Evolutionary conservation across 1,139 yeast genomes (phyloP).

Genomic region (Geotrichum phurueaensis): DNA sequence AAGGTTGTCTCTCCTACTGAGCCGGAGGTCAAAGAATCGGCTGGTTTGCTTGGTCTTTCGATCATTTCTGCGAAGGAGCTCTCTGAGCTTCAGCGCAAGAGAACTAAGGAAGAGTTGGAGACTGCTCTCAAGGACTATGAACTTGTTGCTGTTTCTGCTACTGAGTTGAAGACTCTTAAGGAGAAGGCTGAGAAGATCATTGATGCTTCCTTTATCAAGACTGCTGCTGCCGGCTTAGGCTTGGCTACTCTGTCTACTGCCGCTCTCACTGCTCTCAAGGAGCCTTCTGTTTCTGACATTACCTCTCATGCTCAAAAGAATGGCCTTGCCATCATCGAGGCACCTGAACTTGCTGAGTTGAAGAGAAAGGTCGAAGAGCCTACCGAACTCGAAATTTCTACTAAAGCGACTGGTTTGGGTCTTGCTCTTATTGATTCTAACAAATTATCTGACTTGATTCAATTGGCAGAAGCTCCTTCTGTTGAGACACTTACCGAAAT

Average conservation of each 20-base stretch:
- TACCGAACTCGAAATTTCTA: conserved; percentile 6
- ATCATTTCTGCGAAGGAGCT: conserved; percentile 27
- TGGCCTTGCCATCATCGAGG: conserved; percentile 23
- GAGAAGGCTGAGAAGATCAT: conserved; percentile 16
- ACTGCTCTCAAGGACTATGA: conserved; percentile 8
- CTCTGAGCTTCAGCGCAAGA: conserved; percentile 21
- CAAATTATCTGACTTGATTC: conserved; percentile 22
- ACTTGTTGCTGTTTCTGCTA: conserved; percentile 3
- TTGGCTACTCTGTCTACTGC: conserved; percentile 24
- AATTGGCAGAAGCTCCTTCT: conserved; percentile 3
- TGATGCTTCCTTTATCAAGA: conserved; percentile 1
- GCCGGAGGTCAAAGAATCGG: conserved; percentile 21
- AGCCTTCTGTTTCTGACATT: conserved; percentile 26
- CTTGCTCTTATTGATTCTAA: conserved; percentile 14
- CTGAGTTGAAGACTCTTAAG: conserved; percentile 6
- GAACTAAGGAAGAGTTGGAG: conserved; percentile 33
- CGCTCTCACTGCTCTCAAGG: conserved; percentile 19
- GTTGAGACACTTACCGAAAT: not conserved
- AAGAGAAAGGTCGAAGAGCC: conserved; percentile 24
- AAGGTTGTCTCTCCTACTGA: conserved; percentile 23
- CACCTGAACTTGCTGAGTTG: conserved; percentile 15
- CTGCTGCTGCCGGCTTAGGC: conserved; percentile 31
- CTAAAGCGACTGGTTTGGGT: conserved; percentile 29
- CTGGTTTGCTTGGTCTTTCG: conserved; percentile 29
- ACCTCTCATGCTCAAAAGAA: conserved; percentile 31